Conservation (phyloP, 257 asterid species). For the Scutellaria galericulata region DNA sequence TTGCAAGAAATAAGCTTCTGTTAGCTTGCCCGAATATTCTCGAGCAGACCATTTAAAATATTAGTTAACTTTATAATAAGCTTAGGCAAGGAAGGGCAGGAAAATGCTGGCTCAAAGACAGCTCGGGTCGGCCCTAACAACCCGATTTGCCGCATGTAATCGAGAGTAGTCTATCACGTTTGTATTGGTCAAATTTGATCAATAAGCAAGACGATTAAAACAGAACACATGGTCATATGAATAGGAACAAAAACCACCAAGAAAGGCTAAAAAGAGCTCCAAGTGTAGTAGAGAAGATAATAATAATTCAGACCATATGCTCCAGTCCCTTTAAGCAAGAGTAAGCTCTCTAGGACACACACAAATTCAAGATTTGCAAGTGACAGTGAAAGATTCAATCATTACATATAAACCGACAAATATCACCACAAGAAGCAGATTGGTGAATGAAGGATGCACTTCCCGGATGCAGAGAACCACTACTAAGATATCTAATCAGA, state of each 20-base stretch:
- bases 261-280: not conserved
- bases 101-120: too few relatives aligned
- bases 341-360: slow-evolving; percentile 5
- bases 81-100: too few relatives aligned
- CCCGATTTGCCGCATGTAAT: not conserved
- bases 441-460: not conserved
- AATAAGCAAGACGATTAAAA: not conserved
- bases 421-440: slow-evolving; percentile 13
- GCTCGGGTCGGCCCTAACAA: not conserved
- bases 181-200: not conserved
- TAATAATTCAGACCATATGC: slow-evolving; percentile 23
- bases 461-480: not conserved
- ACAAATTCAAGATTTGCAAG: not conserved
- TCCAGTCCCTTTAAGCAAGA: slow-evolving; percentile 24
- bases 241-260: slow-evolving; percentile 20
- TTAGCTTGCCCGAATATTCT: too few relatives aligned
- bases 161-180: not conserved
- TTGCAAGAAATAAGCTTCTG: too few relatives aligned
- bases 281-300: not conserved
- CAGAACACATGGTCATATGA: not conserved
- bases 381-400: not conserved
- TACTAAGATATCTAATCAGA: slow-evolving; percentile 39
- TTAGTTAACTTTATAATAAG: too few relatives aligned
- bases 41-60: too few relatives aligned
- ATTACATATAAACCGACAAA: slow-evolving; percentile 15